Evolutionary conservation across 2,329 filamentous ascomycete species (phyloP).

Genomic region (Tolypocladium sp.): DNA sequence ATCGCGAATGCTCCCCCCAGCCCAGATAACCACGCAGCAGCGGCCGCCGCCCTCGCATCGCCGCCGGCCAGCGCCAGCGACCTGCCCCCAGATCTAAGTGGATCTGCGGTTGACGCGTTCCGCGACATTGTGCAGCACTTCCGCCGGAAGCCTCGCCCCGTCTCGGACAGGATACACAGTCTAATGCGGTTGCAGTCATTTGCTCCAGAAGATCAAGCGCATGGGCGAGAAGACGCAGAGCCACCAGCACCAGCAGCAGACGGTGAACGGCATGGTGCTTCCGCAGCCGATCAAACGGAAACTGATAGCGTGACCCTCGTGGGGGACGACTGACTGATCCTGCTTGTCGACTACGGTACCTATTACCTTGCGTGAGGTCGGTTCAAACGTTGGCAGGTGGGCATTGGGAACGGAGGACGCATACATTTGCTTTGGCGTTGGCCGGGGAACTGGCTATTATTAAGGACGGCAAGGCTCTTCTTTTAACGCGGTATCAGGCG

Average conservation of each 20-base stretch:
- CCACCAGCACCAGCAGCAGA: conserved; percentile 15
- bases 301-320: conserved; percentile 23
- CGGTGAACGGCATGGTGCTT: conserved; percentile 21
- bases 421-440: background rate
- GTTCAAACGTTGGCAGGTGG: background rate
- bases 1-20: background rate
- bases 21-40: background rate
- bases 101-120: conserved; percentile 12
- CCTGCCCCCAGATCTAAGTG: conserved; percentile 7
- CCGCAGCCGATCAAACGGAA: conserved; percentile 38
- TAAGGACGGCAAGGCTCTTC: background rate
- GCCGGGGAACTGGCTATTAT: background rate
- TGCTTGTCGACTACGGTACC: background rate
- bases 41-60: background rate
- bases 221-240: conserved; percentile 29
- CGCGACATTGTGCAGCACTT: conserved; percentile 14
- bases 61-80: background rate
- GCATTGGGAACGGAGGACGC: background rate
- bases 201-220: conserved; percentile 45
- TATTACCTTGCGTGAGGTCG: background rate
- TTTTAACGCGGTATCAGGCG: background rate
- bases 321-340: background rate
- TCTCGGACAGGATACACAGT: conserved; percentile 16
- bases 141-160: conserved; percentile 14
- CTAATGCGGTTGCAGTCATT: conserved; percentile 33